These are phyloP conservation scores for Aspergillus aculeatinus DNA, from an alignment of 2,329 filamentous ascomycete species.

Conservation along the genomic window DNA sequence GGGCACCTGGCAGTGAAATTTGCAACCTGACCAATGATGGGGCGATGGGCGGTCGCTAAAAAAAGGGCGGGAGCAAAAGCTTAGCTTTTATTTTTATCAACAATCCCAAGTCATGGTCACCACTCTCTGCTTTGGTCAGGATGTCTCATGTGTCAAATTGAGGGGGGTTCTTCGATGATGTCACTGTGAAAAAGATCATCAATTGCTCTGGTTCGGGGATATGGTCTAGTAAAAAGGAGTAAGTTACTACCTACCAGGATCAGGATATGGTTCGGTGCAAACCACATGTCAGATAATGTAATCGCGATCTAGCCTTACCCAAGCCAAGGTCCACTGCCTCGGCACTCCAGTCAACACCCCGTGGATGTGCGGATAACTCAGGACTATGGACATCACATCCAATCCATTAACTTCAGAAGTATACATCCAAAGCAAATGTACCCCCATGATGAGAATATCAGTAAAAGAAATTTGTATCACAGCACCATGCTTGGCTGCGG, in stretches of 20 bases:
- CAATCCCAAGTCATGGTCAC: neutral
- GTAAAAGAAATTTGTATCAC: neutral
- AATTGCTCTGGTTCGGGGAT: neutral
- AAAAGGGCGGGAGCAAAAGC: conserved; percentile 3
- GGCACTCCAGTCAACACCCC: neutral
- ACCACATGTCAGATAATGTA: neutral
- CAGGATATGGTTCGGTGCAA: neutral
- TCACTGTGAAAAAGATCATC: neutral
- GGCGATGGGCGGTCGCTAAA: neutral
- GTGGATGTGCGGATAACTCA: neutral
- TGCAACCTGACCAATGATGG: neutral
- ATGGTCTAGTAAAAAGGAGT: too few species aligned
- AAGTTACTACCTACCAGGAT: too few species aligned
- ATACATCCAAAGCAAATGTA: neutral
- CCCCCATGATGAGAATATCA: neutral
- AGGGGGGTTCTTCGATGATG: neutral
- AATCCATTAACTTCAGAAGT: too few species aligned
- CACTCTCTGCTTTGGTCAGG: neutral
- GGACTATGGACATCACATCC: neutral
- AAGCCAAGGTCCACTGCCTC: neutral
- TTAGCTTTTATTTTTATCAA: neutral
- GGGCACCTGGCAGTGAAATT: neutral
- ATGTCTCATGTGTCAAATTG: neutral
- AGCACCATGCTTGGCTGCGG: neutral
- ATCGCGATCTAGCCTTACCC: neutral